phyloP scores from a whole-genome alignment of 352 stramenopile genomes.

The Phytophthora idaei region DNA sequence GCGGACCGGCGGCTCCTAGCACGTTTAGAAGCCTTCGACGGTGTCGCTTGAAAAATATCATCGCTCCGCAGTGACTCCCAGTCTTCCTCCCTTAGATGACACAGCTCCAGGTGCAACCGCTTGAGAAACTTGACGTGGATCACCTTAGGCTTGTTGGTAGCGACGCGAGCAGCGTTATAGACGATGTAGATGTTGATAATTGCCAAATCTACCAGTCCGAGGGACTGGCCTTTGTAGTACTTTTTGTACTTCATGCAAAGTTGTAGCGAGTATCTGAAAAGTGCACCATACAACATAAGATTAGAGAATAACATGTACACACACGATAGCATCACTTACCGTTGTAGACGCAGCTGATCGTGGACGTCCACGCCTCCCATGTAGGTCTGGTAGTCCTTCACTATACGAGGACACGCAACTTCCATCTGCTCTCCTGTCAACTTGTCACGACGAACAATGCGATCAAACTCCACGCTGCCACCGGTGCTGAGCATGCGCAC shows the following conservation, averaged over 20 bases:
- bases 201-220: neutral
- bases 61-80: neutral
- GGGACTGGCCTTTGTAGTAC: neutral
- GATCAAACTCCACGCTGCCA: neutral
- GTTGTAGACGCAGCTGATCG: neutral
- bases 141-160: neutral
- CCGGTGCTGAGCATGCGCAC: neutral
- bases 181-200: neutral
- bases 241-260: constrained; percentile 1
- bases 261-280: neutral
- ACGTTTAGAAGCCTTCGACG: neutral
- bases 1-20: too few relatives aligned
- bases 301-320: too few relatives aligned
- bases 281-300: neutral
- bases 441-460: neutral
- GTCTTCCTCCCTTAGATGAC: neutral
- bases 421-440: neutral
- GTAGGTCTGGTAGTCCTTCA: constrained; percentile 2
- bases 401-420: neutral
- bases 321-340: neutral
- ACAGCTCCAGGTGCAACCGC: neutral
- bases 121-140: neutral
- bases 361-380: neutral
- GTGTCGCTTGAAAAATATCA: neutral
- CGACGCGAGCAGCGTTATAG: neutral